Conservation (phyloP, 169 alveolate genomes). For the Plasmodium vivax region DNA sequence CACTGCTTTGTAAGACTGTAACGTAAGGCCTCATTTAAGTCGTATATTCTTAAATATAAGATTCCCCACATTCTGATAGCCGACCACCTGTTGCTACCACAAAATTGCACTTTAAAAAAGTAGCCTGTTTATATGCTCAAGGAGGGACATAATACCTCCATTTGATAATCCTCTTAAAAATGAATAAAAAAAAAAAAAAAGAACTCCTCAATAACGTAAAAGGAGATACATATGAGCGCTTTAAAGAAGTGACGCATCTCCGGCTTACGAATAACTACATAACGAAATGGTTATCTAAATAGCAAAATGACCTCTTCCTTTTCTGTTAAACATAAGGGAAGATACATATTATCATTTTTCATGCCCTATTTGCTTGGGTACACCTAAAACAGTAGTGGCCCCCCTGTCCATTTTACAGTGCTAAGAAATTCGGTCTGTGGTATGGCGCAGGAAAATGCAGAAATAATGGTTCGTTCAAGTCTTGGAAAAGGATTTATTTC, state of each 20-base stretch:
- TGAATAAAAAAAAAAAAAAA: background rate
- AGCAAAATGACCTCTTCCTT: background rate
- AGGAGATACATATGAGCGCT: background rate
- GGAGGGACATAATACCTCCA: background rate
- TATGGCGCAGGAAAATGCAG: background rate
- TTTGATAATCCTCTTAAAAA: background rate
- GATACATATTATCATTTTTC: background rate
- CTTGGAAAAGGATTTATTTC: background rate
- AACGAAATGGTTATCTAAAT: background rate
- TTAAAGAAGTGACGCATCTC: background rate
- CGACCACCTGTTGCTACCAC: background rate
- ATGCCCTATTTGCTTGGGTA: background rate
- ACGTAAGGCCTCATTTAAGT: background rate
- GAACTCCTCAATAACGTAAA: background rate
- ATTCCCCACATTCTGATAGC: background rate
- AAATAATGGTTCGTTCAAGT: background rate
- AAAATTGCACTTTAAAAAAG: background rate
- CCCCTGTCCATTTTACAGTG: background rate
- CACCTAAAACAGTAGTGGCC: background rate
- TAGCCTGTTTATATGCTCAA: background rate
- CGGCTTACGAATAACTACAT: background rate
- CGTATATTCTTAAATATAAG: background rate
- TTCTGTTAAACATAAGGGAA: background rate
- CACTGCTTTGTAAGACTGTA: background rate
- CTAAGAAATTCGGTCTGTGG: background rate